Conservation (phyloP, 768 basidiomycete genomes). For the Hebeloma cylindrosporum region DNA sequence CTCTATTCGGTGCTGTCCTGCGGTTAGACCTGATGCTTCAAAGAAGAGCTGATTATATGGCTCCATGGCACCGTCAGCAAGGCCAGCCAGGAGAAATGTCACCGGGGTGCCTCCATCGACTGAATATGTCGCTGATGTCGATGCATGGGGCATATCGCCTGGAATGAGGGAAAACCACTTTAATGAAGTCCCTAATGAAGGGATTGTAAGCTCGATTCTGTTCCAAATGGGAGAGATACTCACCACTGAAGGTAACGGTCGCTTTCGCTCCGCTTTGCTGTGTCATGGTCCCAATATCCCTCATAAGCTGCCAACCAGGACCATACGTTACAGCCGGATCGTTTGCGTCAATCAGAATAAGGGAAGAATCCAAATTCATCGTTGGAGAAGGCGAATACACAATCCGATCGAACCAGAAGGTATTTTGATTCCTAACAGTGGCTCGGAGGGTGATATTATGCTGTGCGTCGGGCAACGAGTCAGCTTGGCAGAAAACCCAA, state of each 20-base stretch:
- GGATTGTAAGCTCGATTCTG: no score
- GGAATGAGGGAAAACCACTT: conserved; percentile 5
- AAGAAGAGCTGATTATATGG: conserved; percentile 24
- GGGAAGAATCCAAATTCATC: conserved; percentile 6
- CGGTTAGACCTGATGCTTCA: conserved; percentile 15
- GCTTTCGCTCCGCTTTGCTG: no score
- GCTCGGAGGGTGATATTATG: conserved; percentile 29
- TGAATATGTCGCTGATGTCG: conserved; percentile 6
- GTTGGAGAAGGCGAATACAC: conserved; percentile 24
- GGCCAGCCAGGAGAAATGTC: background rate
- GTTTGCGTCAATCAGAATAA: conserved; percentile 13
- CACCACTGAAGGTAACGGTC: no score
- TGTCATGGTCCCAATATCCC: no score
- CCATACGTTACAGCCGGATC: conserved; percentile 15
- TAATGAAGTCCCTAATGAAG: no score
- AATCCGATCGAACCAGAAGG: conserved; percentile 32
- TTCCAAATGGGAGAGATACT: no score
- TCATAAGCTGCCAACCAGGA: conserved; percentile 14
- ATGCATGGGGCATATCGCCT: background rate
- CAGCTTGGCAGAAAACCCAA: conserved; percentile 12
- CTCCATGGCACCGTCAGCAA: background rate
- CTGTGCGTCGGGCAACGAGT: conserved; percentile 20
- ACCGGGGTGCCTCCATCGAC: conserved; percentile 4
- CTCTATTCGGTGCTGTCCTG: conserved; percentile 21
- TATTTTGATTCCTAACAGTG: conserved; percentile 20